Conservation (phyloP, 768 basidiomycete species). For the Hypholoma sublateritium region DNA sequence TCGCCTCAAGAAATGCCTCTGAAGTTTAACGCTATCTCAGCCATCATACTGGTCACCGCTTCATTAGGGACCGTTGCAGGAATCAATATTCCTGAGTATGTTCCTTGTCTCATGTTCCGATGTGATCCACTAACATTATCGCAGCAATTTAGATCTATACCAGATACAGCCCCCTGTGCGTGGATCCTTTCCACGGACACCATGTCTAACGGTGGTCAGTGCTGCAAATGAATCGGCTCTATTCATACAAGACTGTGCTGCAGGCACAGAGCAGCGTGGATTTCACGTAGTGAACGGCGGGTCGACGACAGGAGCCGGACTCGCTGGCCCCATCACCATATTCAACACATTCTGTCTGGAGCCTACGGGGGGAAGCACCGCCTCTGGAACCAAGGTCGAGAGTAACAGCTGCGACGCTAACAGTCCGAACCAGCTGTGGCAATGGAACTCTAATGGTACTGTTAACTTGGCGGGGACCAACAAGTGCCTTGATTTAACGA, state of each 20-base stretch:
- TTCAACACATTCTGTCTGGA: constrained; percentile 6
- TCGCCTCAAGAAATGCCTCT: too few relatives aligned
- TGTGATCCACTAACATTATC: neutral
- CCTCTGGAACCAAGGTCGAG: neutral
- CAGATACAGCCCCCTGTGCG: neutral
- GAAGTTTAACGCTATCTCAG: too few relatives aligned
- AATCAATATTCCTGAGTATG: neutral
- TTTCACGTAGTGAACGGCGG: neutral
- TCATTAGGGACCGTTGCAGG: too few relatives aligned
- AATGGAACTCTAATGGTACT: constrained; percentile 4
- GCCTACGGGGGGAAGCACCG: neutral
- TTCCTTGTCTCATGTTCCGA: neutral
- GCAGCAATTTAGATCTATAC: neutral
- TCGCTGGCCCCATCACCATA: neutral
- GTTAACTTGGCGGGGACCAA: neutral
- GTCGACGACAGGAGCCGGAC: constrained; percentile 2
- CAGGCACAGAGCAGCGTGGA: neutral
- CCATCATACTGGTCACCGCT: too few relatives aligned
- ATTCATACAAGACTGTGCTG: constrained; percentile 1
- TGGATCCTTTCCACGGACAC: neutral
- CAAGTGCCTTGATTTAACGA: constrained; percentile 2
- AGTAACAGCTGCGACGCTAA: neutral
- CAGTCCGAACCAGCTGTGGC: neutral
- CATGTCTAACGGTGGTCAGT: neutral
- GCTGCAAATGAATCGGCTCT: neutral